Percentiles rank a stretch among this genome's conserved stretches.
These are phyloP conservation scores for Lipomyces yamanashiensis DNA, from an alignment of 805 yeast species.

Conservation along the genomic window DNA sequence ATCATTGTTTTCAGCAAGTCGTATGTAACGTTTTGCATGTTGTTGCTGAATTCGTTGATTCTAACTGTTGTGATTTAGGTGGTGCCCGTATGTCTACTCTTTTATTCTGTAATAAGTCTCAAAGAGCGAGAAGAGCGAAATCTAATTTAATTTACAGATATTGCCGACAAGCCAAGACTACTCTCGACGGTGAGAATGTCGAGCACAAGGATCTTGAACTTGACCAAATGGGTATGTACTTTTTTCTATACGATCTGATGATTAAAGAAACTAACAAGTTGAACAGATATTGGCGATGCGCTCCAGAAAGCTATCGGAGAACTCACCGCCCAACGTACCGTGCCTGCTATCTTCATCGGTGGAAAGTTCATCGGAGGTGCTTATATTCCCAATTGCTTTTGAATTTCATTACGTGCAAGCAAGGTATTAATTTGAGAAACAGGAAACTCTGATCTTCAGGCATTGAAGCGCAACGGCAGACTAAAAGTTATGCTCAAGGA, in stretches of 20 bases:
- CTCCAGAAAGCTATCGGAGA: constrained; percentile 78
- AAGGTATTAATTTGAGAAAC: not conserved
- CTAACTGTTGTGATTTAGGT: constrained; percentile 32
- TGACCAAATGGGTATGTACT: constrained; percentile 37
- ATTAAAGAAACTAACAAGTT: too few species aligned
- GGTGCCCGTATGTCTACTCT: constrained; percentile 32
- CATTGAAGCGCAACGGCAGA: constrained; percentile 64
- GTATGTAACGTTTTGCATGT: constrained; percentile 54
- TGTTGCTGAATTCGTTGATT: constrained; percentile 37
- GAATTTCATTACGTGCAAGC: not conserved
- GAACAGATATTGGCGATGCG: constrained; percentile 68
- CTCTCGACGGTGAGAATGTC: constrained; percentile 48
- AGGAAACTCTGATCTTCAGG: constrained; percentile 78
- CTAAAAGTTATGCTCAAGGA: constrained; percentile 51
- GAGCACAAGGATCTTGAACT: constrained; percentile 51
- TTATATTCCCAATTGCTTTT: not conserved
- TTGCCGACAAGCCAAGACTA: constrained; percentile 54
- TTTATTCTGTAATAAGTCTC: not conserved
- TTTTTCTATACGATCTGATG: not conserved
- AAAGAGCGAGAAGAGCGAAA: not conserved
- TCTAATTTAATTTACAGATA: constrained; percentile 36
- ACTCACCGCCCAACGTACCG: constrained; percentile 88
- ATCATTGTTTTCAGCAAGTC: constrained; percentile 83
- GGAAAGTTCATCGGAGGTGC: constrained; percentile 93
- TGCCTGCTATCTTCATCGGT: constrained; percentile 87